phyloP scores from a whole-genome alignment of 768 basidiomycete species.

The Jaapia argillacea region DNA sequence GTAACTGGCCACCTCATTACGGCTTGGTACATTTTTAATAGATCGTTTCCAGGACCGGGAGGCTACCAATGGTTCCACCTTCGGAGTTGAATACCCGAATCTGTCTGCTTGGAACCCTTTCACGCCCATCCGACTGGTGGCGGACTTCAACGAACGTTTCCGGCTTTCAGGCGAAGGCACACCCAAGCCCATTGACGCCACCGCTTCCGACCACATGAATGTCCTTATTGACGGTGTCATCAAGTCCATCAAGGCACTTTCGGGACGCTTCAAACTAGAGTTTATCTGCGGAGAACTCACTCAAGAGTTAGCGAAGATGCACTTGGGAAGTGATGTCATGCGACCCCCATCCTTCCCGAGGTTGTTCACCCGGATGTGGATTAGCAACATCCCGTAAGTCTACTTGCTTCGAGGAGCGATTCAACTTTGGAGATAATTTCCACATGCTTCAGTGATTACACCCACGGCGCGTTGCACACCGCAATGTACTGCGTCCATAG shows the following conservation, averaged over 20 bases:
- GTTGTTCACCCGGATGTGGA: constrained; percentile 22
- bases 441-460: constrained; percentile 22
- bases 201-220: background rate
- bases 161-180: background rate
- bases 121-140: background rate
- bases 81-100: background rate
- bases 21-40: constrained; percentile 1
- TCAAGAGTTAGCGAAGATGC: constrained; percentile 20
- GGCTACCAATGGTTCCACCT: background rate
- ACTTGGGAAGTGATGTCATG: constrained; percentile 13
- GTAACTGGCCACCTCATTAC: background rate
- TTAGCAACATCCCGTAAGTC: constrained; percentile 25
- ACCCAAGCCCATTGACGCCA: too few species aligned
- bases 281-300: constrained; percentile 21
- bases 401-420: background rate
- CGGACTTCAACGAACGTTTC: background rate
- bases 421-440: background rate
- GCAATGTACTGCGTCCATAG: constrained; percentile 17
- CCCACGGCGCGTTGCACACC: constrained; percentile 19
- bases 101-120: background rate
- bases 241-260: constrained; percentile 14
- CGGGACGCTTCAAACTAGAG: constrained; percentile 16
- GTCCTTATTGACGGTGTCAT: constrained; percentile 18
- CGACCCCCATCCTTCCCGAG: constrained; percentile 19
- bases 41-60: background rate